phyloP scores from a whole-genome alignment of 2,329 filamentous ascomycete species.

The Penicillium polonicum region DNA sequence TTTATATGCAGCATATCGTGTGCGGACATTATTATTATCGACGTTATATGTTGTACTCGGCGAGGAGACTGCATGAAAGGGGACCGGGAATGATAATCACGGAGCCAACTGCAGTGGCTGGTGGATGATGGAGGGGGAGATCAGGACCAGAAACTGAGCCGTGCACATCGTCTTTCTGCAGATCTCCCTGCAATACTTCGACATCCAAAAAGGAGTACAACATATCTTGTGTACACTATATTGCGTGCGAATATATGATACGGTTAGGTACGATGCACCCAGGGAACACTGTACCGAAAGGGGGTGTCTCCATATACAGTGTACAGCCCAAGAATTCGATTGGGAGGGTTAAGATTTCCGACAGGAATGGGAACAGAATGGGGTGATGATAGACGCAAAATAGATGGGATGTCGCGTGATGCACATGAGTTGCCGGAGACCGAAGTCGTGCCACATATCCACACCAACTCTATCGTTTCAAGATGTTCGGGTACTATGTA shows the following conservation, averaged over 20 bases:
- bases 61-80: conserved; percentile 8
- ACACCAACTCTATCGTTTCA: conserved; percentile 7
- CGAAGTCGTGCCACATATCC: conserved; percentile 12
- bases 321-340: not conserved
- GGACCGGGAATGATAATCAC: conserved; percentile 3
- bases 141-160: conserved; percentile 15
- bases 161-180: conserved; percentile 13
- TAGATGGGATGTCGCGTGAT: conserved; percentile 7
- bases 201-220: not conserved
- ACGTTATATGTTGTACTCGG: not conserved
- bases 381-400: not conserved
- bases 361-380: not conserved
- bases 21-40: not conserved
- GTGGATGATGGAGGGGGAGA: conserved; percentile 19
- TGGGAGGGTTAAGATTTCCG: not conserved
- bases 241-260: not conserved
- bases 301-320: not conserved
- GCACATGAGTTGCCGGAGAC: conserved; percentile 10
- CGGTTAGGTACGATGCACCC: conserved; percentile 8
- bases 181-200: conserved; percentile 1
- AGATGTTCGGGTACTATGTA: not conserved
- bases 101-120: conserved; percentile 4
- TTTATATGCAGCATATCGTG: not conserved
- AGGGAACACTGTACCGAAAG: not conserved
- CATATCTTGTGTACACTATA: not conserved